A percentile compares a stretch with the other conserved stretches of the same genome.
phyloP scores from a whole-genome alignment of 1,284 basidiomycete genomes.

The Meira nashicola region DNA sequence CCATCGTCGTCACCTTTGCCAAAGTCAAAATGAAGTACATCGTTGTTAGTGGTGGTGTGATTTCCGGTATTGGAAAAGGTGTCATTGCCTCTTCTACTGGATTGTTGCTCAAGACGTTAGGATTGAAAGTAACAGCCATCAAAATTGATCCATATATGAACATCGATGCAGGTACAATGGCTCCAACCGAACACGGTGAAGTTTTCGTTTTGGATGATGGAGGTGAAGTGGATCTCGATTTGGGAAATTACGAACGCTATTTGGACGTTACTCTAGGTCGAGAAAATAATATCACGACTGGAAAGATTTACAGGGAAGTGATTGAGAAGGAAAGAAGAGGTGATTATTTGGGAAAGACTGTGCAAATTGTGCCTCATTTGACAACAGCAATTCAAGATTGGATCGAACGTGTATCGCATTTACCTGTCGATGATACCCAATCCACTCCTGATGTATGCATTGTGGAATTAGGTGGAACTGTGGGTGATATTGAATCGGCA shows the following conservation, averaged over 20 bases:
- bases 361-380: constrained; percentile 94
- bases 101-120: constrained; percentile 87
- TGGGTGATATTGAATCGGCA: constrained; percentile 91
- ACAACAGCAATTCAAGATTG: constrained; percentile 98
- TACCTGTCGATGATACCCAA: constrained; percentile 89
- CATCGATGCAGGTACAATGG: constrained; percentile 99
- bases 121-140: constrained; percentile 94
- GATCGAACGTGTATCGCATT: constrained; percentile 89
- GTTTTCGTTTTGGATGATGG: constrained; percentile 98
- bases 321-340: constrained; percentile 96
- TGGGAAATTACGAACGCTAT: constrained; percentile 98
- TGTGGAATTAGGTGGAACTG: constrained; percentile 90
- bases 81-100: constrained; percentile 85
- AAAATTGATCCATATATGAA: constrained; percentile 99
- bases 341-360: constrained; percentile 96
- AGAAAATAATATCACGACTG: constrained; percentile 98
- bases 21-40: constrained; percentile 54
- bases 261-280: constrained; percentile 86
- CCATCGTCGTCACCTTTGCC: background rate
- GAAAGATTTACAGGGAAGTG: constrained; percentile 94
- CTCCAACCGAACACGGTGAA: constrained; percentile 96
- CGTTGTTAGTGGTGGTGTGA: constrained; percentile 55
- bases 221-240: constrained; percentile 93
- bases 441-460: constrained; percentile 95
- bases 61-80: constrained; percentile 57